These are phyloP conservation scores for Chlorella sorokiniana DNA, from an alignment of 139 green algal genomes.

Conservation along the genomic window DNA sequence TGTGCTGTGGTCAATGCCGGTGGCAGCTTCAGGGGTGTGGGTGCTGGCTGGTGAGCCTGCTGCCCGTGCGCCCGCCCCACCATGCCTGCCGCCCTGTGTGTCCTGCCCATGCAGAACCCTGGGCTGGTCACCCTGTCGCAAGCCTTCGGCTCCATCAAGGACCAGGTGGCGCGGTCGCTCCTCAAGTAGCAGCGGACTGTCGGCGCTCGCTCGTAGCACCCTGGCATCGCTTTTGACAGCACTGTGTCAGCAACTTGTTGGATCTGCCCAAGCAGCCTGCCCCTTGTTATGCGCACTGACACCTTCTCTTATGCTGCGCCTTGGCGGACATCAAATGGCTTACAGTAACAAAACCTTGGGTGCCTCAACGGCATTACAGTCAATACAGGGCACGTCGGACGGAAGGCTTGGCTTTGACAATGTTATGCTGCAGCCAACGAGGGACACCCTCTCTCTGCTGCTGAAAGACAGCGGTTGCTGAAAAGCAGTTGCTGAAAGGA, in stretches of 20 bases:
- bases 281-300: background rate
- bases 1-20: too few relatives aligned
- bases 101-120: conserved; percentile 20
- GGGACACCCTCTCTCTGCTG: background rate
- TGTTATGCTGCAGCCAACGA: background rate
- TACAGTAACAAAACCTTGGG: background rate
- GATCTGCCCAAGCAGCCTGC: background rate
- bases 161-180: conserved; percentile 87
- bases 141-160: conserved; percentile 86
- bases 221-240: background rate
- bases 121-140: conserved; percentile 84
- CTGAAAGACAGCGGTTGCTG: background rate
- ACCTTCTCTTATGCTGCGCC: background rate
- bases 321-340: background rate
- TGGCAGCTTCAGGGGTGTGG: background rate
- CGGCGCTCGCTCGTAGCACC: background rate
- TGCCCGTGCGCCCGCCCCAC: background rate
- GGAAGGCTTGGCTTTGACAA: background rate
- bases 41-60: background rate
- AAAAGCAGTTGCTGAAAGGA: too few relatives aligned
- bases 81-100: background rate
- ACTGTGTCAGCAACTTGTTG: background rate
- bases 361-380: too few relatives aligned
- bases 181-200: conserved; percentile 64
- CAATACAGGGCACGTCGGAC: background rate